phyloP scores from a whole-genome alignment of 2,329 filamentous ascomycete genomes.

The Diplodia scrobiculata region DNA sequence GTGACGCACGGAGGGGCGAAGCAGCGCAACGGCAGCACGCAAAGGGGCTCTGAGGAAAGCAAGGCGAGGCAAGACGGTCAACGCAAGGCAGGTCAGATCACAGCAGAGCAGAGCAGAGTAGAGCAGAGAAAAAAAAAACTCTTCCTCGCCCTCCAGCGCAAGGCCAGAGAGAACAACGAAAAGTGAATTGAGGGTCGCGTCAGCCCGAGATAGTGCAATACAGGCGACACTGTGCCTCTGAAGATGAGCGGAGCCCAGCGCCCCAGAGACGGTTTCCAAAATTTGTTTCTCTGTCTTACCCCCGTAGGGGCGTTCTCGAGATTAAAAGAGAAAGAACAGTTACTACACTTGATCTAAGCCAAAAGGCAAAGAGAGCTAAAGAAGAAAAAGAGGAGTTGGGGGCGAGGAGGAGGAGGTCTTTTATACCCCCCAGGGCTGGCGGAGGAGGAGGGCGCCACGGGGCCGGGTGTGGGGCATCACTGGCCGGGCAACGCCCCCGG shows the following conservation, averaged over 20 bases:
- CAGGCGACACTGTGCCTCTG: too few relatives aligned
- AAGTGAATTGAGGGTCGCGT: too few relatives aligned
- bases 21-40: background rate
- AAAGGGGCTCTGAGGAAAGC: too few relatives aligned
- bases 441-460: background rate
- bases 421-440: background rate
- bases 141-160: too few relatives aligned
- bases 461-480: background rate
- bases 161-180: too few relatives aligned
- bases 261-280: background rate
- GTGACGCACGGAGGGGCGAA: background rate
- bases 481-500: background rate
- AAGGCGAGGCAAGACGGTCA: background rate
- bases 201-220: too few relatives aligned
- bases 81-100: background rate
- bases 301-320: background rate
- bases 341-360: background rate
- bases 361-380: conserved; percentile 1
- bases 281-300: too few relatives aligned
- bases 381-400: background rate
- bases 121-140: too few relatives aligned
- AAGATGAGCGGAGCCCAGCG: too few relatives aligned
- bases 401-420: background rate
- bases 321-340: background rate
- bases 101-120: background rate